Conservation (phyloP, 108 stramenopile species). For the Nitzschia sp. region DNA sequence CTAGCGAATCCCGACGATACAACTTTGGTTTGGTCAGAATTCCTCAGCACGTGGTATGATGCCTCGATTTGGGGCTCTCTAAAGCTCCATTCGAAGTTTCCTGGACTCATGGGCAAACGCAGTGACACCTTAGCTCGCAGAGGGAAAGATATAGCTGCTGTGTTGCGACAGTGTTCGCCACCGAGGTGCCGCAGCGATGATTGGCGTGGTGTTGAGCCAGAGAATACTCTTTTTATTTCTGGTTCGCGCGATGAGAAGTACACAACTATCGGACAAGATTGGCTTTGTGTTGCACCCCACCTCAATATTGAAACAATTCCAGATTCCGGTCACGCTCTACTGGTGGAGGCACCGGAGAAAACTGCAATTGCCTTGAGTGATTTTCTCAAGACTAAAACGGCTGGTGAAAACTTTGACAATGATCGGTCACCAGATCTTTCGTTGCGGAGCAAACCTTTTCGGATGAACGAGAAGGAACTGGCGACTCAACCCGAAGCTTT, state of each 20-base stretch:
- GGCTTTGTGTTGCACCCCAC: conserved; percentile 24
- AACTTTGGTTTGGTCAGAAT: conserved; percentile 30
- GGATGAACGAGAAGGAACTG: background rate
- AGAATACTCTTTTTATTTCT: conserved; percentile 57
- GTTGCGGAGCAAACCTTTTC: background rate
- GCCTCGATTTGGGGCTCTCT: conserved; percentile 64
- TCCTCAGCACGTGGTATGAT: conserved; percentile 66
- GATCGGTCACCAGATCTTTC: background rate
- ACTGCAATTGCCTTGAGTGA: conserved; percentile 44
- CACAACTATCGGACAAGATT: conserved; percentile 43
- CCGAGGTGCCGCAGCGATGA: conserved; percentile 39
- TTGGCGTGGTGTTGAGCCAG: conserved; percentile 47
- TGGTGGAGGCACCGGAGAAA: conserved; percentile 55
- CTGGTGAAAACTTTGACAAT: conserved; percentile 1
- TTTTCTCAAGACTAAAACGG: conserved; percentile 18
- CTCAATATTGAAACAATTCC: conserved; percentile 40
- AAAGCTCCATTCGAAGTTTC: conserved; percentile 18
- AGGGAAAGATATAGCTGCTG: conserved; percentile 59
- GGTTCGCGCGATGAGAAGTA: conserved; percentile 80
- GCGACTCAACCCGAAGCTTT: background rate
- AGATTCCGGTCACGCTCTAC: conserved; percentile 70
- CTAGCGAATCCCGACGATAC: background rate
- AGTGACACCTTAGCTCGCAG: conserved; percentile 29
- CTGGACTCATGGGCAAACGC: conserved; percentile 41
- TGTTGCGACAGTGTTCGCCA: conserved; percentile 63